Evolutionary conservation across 1,284 basidiomycete species (phyloP), one percentile per base, ranked within the genome.

Genomic region (Amylostereum chailletii): DNA sequence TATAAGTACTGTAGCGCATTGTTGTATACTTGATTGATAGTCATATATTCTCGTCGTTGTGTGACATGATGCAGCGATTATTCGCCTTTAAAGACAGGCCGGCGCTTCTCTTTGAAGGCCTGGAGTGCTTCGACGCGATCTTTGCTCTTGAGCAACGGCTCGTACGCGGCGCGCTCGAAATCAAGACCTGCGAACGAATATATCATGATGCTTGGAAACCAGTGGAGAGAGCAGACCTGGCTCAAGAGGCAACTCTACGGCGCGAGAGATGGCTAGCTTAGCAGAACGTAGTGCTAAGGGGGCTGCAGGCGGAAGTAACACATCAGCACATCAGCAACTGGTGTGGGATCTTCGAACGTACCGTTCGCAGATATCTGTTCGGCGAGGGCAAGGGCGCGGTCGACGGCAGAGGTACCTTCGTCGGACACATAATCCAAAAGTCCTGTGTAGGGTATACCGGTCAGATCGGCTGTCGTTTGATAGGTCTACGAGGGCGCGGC

Each of bases 51-150:
- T 19, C 19, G 19, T 19, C 19, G 19, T 19, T 19, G 19, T 19
- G 19, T 19, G 19, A 19, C 19, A 19, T 19, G 19, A 19, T 19
- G 19, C 19, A 19, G 19, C 19, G 19, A 19, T 76, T 74, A 92
- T 72, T 90, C 83, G 33, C 94, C 93, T 58, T 75, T 80, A 68
- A 95, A 96, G 29, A 83, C 67, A 1, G 94, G 91, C 33, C 71
- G 69, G 44, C 94, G 75, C 68, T 96, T 97, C 69, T 93, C 90
- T 55, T 79, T 85, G 70, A 97, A 97, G 2, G 94, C 94, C 51
- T 80, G 70, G 33, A 97, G 71, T 8, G 93, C 94, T 67, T 97
- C 94, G 4, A 79, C 60, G 9, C 94, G 78, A 63, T 97, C 94
- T 56, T 83, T 75, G 10, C 77, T 86, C 39, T 75, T 74, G 10